A percentile compares a stretch with the other conserved stretches of the same genome.
These are phyloP conservation scores for Flaveria ramosissima DNA, from an alignment of 129 eudicot species.

Conservation along the genomic window DNA sequence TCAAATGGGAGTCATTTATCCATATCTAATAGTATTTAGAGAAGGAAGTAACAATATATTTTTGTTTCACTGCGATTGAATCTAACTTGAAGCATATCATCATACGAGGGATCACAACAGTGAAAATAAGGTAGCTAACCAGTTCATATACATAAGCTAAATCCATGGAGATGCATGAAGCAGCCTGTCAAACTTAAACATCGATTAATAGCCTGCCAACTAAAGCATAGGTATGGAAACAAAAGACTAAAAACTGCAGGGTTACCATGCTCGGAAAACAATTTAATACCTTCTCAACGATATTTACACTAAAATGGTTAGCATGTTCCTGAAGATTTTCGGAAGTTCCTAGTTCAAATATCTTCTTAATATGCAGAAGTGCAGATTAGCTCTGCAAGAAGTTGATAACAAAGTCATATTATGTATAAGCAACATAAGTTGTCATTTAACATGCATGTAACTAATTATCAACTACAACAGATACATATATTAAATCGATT, in stretches of 20 bases:
- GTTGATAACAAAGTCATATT: neutral
- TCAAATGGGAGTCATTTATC: too few relatives aligned
- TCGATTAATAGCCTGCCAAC: constrained; percentile 15
- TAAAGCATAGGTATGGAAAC: constrained; percentile 19
- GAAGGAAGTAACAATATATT: too few relatives aligned
- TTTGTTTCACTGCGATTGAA: too few relatives aligned
- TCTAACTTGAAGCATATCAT: too few relatives aligned
- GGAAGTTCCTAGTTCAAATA: constrained; percentile 66
- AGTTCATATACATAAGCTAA: too few relatives aligned
- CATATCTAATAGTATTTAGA: too few relatives aligned
- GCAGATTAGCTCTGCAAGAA: constrained; percentile 40
- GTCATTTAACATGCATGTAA: constrained; percentile 18
- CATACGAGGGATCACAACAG: too few relatives aligned
- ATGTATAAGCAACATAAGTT: constrained; percentile 20
- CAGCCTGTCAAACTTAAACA: constrained; percentile 57
- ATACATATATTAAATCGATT: constrained; percentile 15
- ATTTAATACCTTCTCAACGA: constrained; percentile 63
- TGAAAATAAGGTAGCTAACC: too few relatives aligned
- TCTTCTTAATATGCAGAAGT: constrained; percentile 76
- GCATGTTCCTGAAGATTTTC: constrained; percentile 64
- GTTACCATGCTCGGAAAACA: constrained; percentile 11
- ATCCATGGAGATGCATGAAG: too few relatives aligned
- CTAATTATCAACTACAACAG: constrained; percentile 14
- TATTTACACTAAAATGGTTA: constrained; percentile 53
- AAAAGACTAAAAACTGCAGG: constrained; percentile 13